Evolutionary conservation across 1,284 basidiomycete genomes (phyloP).

Genomic region (Cutaneotrichosporon cavernicola): DNA sequence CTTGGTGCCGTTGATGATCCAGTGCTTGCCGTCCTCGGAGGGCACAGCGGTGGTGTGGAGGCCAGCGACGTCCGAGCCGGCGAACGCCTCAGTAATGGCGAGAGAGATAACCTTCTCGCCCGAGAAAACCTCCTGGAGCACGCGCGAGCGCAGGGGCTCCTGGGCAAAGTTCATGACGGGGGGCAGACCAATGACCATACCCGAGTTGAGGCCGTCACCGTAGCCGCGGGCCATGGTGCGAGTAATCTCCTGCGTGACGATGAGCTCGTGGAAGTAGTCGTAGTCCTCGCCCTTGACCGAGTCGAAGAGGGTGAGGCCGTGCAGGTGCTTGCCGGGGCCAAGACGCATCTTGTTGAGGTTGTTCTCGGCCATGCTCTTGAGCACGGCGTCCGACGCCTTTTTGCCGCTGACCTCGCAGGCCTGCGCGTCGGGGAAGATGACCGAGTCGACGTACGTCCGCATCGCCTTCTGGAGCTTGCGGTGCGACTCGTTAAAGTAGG

Average conservation of each 20-base stretch:
- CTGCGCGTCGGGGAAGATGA: slow-evolving; percentile 59
- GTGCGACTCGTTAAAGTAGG: slow-evolving; percentile 74
- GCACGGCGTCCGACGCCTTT: slow-evolving; percentile 56
- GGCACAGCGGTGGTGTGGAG: slow-evolving; percentile 78
- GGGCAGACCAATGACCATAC: slow-evolving; percentile 71
- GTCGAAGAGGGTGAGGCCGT: slow-evolving; percentile 77
- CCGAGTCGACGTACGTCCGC: slow-evolving; percentile 60
- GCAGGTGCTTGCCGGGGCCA: slow-evolving; percentile 73
- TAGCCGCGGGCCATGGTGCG: slow-evolving; percentile 79
- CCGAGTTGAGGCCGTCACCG: slow-evolving; percentile 73
- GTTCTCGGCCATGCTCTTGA: slow-evolving; percentile 57
- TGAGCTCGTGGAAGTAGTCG: slow-evolving; percentile 70
- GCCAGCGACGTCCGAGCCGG: slow-evolving; percentile 85
- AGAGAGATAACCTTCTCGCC: slow-evolving; percentile 69
- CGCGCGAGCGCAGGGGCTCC: slow-evolving; percentile 58
- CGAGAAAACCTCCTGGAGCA: slow-evolving; percentile 76
- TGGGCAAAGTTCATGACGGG: slow-evolving; percentile 63
- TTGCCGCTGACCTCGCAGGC: slow-evolving; percentile 75
- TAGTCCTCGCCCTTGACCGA: slow-evolving; percentile 87
- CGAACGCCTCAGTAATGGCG: slow-evolving; percentile 84
- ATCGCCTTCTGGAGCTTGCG: slow-evolving; percentile 55
- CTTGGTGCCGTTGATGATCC: slow-evolving; percentile 83
- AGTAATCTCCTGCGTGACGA: slow-evolving; percentile 81
- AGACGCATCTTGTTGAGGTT: slow-evolving; percentile 87
- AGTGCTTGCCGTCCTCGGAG: slow-evolving; percentile 70